phyloP scores from a whole-genome alignment of 176 grass and related monocot species.

The Eremochloa ophiuroides region DNA sequence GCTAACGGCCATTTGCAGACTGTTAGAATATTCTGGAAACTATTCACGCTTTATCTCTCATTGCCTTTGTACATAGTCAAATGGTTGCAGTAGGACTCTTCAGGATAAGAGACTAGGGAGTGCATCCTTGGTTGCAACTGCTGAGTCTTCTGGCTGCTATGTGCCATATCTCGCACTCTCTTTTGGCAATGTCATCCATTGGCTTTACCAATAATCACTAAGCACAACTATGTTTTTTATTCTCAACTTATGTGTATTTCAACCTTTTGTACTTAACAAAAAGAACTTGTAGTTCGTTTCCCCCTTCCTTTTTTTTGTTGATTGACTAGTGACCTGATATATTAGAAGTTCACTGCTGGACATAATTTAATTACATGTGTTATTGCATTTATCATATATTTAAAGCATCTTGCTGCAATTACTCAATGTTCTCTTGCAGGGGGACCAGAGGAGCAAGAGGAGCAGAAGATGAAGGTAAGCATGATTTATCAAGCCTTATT shows the following conservation, averaged over 20 bases:
- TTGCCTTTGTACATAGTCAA: constrained; percentile 3
- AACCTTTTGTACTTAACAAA: neutral
- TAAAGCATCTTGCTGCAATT: constrained; percentile 13
- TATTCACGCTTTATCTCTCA: neutral
- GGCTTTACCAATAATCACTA: neutral
- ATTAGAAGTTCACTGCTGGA: neutral
- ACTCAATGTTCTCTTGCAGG: constrained; percentile 41
- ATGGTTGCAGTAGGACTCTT: neutral
- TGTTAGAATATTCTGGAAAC: constrained; percentile 4
- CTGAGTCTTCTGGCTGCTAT: neutral
- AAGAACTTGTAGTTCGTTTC: neutral
- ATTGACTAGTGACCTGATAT: constrained; percentile 10
- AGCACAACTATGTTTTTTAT: neutral
- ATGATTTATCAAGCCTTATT: neutral
- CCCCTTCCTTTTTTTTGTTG: neutral
- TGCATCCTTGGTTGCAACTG: neutral
- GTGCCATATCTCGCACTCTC: neutral
- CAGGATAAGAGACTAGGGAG: neutral
- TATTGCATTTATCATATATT: neutral
- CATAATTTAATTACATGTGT: constrained; percentile 1
- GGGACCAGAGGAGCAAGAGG: constrained; percentile 34
- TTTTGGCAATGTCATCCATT: neutral
- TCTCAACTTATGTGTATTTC: neutral
- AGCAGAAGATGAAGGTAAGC: constrained; percentile 47
- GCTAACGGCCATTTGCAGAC: neutral